phyloP scores from a whole-genome alignment of 2,329 filamentous ascomycete species.

The Claviceps capensis region DNA sequence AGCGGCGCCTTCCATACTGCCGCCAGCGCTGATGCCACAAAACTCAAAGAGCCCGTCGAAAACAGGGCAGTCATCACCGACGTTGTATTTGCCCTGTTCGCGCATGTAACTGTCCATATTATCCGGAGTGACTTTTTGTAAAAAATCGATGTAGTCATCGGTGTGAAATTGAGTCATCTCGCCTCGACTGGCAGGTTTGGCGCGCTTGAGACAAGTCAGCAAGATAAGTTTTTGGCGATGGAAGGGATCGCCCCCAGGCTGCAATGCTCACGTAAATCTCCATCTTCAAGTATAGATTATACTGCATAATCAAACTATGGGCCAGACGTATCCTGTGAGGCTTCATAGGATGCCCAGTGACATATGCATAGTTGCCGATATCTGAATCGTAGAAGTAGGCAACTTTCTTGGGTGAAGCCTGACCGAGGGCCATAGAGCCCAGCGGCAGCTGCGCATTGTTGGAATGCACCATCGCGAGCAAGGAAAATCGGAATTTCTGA shows the following conservation, averaged over 20 bases:
- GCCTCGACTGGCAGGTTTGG: conserved; percentile 74
- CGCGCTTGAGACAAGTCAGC: conserved; percentile 38
- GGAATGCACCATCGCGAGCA: conserved; percentile 21
- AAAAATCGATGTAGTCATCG: conserved; percentile 87
- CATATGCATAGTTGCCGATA: conserved; percentile 96
- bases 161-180: conserved; percentile 94
- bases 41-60: conserved; percentile 98
- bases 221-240: background rate
- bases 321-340: conserved; percentile 90
- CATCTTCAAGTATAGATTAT: conserved; percentile 92
- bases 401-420: conserved; percentile 57
- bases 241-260: background rate
- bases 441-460: conserved; percentile 20
- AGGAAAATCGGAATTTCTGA: background rate
- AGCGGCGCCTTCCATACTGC: conserved; percentile 83
- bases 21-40: conserved; percentile 86
- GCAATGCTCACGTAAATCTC: conserved; percentile 68
- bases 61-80: conserved; percentile 92
- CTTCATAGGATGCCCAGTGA: conserved; percentile 96
- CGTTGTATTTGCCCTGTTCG: conserved; percentile 88
- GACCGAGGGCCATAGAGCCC: conserved; percentile 33
- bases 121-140: conserved; percentile 90
- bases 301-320: conserved; percentile 91
- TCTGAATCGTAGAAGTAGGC: conserved; percentile 98
- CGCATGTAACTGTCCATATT: conserved; percentile 92